Evolutionary conservation across 768 basidiomycete species (phyloP), one percentile per base, ranked within the genome.

Genomic region (Phlegmacium glaucopus): DNA sequence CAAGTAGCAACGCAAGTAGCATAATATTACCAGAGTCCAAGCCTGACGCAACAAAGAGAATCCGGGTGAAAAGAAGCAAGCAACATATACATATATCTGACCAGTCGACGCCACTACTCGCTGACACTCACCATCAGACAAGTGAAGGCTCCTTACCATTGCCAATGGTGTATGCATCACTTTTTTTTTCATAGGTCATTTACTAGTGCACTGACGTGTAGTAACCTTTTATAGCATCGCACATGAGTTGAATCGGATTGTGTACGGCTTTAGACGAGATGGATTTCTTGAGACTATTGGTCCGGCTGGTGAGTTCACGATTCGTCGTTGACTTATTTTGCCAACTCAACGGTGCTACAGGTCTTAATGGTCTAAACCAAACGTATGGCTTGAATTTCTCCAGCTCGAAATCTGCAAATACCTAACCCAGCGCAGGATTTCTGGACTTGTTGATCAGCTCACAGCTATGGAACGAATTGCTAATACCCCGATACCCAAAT

Each of bases 381-480:
- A 60, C 91, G 85, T 82, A 60, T 58, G 74, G 61, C 34, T 11
- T 41, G 26, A 27, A 49, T n/a, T 39, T 22, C 11, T 15, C 28
- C 39, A 9, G 17, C 10, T 28, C 25, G 35, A 15, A 12, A 45
- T 22, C 54, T 32, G 44, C 22, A 22, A 22, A 22, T 22, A 39
- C 40, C 34, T 44, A 35, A 39, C 50, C 18, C 43, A 27, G 25
- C 9, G 4, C 53, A 90, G 89, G 41, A 70, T 93, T 39, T 85
- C 87, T 51, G 75, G 77, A 30, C 85, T 95, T 82, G 84, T 90
- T 1, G 90, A 94, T 57, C 85, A 91, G 62, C 74, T 97, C 56
- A 81, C 84, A 12, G 74, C 76, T 5, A 90, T 96, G 84, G 94
- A 97, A 67, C 79, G 94, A n/a, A 77, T 94, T 29, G 88, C 90